Evolutionary conservation across 306 rosid species (phyloP), one percentile per base, ranked within the genome.

Genomic region (Ziziphus jujuba): DNA sequence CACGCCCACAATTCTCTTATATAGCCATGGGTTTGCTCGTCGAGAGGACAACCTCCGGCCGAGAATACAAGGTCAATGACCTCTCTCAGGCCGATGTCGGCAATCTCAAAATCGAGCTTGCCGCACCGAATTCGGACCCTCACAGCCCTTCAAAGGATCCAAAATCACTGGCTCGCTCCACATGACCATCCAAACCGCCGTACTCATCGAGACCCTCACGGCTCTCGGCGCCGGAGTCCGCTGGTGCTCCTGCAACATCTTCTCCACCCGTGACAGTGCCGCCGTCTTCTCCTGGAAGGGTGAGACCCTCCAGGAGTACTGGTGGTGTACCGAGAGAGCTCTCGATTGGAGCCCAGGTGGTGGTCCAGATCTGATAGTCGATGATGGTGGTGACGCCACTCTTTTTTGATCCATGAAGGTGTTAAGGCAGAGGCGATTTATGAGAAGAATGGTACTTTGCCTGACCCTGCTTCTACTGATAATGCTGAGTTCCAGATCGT

Each of bases 251-350:
- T n/a, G n/a, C n/a, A n/a, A n/a, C n/a, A n/a, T n/a, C n/a, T n/a
- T n/a, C n/a, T n/a, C n/a, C n/a, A n/a, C n/a, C 3, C 90, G 98
- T 4, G 97, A 93, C 69, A 74, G 82, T 36, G 98, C 98, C 15
- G 65, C 97, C 1, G 97, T 93, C 1, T 93, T 93, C 67, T 97
- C 98, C 33, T 93, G 98, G 97, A 93, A 90, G 75, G 98, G 98
- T 0, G 98, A 93, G 79, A 93, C 97, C 15, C 90, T 93, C 8
- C 97, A 87, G 80, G 98, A 93, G 77, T 90, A 90, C 74, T 90
- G 98, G 98, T 92, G 98, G 98, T 90, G 98, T 79, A 86, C 98
- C 0, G 98, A 93, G 84, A 79, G 96, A 0, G 79, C 98, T 2
- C 86, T 93, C 6, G 97, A 93, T 53, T 92, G 98, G 98, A 96